Percentiles rank a stretch among this genome's conserved stretches.
Evolutionary conservation across 164 flowering plant genomes (phyloP).

Genomic region (Vitis rupestris): DNA sequence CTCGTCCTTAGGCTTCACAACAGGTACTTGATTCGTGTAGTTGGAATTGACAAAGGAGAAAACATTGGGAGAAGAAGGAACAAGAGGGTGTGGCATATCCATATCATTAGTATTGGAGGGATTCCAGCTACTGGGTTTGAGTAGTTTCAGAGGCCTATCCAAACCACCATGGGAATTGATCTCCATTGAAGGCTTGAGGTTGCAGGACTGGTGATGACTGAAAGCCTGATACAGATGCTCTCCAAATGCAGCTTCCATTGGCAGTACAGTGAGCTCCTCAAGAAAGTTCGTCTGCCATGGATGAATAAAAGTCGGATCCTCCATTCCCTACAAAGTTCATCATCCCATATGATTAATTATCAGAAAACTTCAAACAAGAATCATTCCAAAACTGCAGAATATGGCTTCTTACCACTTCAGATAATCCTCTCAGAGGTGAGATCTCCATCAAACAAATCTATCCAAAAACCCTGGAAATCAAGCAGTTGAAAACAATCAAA

Average conservation of each 20-base stretch:
- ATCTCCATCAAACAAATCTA: conserved; percentile 34
- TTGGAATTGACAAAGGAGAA: conserved; percentile 29
- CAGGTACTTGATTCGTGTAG: conserved; percentile 20
- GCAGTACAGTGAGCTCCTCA: conserved; percentile 42
- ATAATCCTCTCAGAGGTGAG: conserved; percentile 34
- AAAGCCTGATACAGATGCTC: conserved; percentile 35
- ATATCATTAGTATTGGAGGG: conserved; percentile 23
- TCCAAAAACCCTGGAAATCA: too few relatives aligned
- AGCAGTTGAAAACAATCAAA: too few relatives aligned
- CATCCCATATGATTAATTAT: too few relatives aligned
- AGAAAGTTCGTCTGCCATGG: conserved; percentile 42
- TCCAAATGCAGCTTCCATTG: conserved; percentile 44
- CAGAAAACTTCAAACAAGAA: not conserved
- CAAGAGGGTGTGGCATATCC: conserved; percentile 22
- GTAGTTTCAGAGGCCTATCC: conserved; percentile 49
- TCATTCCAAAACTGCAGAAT: too few relatives aligned
- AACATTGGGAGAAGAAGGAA: conserved; percentile 25
- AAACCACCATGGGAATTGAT: conserved; percentile 2
- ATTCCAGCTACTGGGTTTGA: conserved; percentile 47
- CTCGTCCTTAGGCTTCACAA: conserved; percentile 54
- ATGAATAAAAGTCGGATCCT: conserved; percentile 37
- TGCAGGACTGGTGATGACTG: conserved; percentile 24
- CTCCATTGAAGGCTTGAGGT: conserved; percentile 21
- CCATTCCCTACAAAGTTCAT: conserved; percentile 44
- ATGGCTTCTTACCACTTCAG: conserved; percentile 33